Percentiles rank a stretch among this genome's conserved stretches.
phyloP scores from a whole-genome alignment of 2,329 filamentous ascomycete species.

The Penicillium sp. region DNA sequence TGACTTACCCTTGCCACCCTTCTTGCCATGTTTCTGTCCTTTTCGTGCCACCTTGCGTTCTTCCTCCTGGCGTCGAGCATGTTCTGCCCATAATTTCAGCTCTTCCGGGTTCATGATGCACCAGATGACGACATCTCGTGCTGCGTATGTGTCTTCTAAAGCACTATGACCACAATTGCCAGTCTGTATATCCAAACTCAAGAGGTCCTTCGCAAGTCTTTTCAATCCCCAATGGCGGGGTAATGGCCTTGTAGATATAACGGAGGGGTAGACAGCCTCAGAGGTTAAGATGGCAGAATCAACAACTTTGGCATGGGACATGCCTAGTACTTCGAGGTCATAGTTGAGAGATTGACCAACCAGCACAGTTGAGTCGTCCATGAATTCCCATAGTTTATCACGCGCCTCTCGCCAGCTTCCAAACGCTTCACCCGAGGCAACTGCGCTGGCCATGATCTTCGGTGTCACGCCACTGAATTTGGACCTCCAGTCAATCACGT shows the following conservation, averaged over 20 bases:
- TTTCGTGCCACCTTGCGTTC: background rate
- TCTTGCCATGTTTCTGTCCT: background rate
- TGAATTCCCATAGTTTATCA: slow-evolving; percentile 4
- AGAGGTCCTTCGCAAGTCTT: slow-evolving; percentile 5
- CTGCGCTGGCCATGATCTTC: slow-evolving; percentile 1
- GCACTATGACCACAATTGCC: slow-evolving; percentile 1
- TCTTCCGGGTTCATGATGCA: slow-evolving; percentile 9
- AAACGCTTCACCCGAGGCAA: slow-evolving; percentile 5
- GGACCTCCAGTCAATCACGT: slow-evolving; percentile 5
- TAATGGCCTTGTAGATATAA: slow-evolving; percentile 1
- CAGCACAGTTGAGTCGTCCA: slow-evolving; percentile 5
- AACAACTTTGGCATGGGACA: slow-evolving; percentile 5
- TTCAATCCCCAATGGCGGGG: slow-evolving; percentile 3
- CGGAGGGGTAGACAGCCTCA: slow-evolving; percentile 4
- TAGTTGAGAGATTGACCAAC: slow-evolving; percentile 9
- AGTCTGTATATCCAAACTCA: slow-evolving; percentile 1
- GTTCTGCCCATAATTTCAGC: slow-evolving; percentile 6
- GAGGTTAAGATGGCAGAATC: slow-evolving; percentile 1
- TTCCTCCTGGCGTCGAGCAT: slow-evolving; percentile 1
- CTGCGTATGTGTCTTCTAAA: slow-evolving; percentile 8
- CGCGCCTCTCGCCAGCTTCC: slow-evolving; percentile 5
- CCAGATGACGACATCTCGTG: slow-evolving; percentile 5
- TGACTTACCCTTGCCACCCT: background rate
- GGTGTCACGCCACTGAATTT: slow-evolving; percentile 3
- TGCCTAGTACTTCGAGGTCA: slow-evolving; percentile 9